Evolutionary conservation across 441 rosid genomes (phyloP), one percentile per base, ranked within the genome.

Genomic region (Sinapis alba): DNA sequence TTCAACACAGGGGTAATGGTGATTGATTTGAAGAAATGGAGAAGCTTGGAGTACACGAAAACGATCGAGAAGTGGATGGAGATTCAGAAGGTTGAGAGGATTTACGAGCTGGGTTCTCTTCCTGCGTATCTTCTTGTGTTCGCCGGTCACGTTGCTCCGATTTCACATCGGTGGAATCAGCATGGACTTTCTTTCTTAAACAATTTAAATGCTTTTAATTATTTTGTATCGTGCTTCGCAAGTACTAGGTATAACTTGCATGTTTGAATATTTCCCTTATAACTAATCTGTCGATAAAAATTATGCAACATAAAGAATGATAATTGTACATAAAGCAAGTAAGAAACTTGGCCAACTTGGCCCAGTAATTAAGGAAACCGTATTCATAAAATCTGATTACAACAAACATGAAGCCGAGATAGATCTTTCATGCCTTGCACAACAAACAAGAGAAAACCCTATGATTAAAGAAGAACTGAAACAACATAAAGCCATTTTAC

Each of bases 1-100:
- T 90, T 90, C 78, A 90, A 90, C 81, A 90, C 97, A 1, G 97
- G 97, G 15, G 97, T 90, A 70, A 86, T 90, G 94, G 92, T 90
- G 80, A 87, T 90, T 68, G 94, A 90, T 85, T 87, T 90, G 82
- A 77, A 59, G 34, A 87, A 81, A 64, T 90, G 97, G 94, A 82
- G 96, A 78, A 79, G 82, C 69, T 81, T 79, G 62, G 86, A 84
- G 20, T 89, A 84, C 81, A 85, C 94, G 47, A 84, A 78, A 60
- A 77, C 79, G 67, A 90, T 90, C 11, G 96, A 88, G 84, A 81
- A 79, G 63, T 90, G 96, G 96, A 90, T 90, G 96, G 92, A 89
- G 84, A 84, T 89, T 63, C 96, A 90, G 84, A 90, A 86, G 83
- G 72, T 64, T 27, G 86, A 83, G 30, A 82, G 94, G 87, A 90